Conservation (phyloP, 1,284 basidiomycete genomes). For the Lentinula novae-zelandiae region DNA sequence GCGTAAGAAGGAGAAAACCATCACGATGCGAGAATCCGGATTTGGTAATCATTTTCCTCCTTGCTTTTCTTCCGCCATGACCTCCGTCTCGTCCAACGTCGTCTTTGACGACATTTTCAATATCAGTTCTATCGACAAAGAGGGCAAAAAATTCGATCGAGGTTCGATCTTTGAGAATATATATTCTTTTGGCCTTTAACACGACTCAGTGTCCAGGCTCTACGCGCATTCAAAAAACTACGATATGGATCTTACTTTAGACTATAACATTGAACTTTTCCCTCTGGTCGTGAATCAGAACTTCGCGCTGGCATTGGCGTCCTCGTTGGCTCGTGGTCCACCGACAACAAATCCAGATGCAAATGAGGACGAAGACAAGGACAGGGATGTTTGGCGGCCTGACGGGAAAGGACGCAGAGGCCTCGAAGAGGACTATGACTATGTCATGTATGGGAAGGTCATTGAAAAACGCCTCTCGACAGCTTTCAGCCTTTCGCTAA, state of each 20-base stretch:
- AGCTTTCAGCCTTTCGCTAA: conserved; percentile 10
- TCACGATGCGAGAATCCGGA: background rate
- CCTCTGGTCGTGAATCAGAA: conserved; percentile 66
- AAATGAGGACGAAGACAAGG: conserved; percentile 65
- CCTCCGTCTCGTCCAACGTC: conserved; percentile 64
- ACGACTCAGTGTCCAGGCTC: conserved; percentile 73
- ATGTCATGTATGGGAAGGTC: conserved; percentile 99
- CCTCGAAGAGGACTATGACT: conserved; percentile 95
- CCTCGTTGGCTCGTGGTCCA: conserved; percentile 71
- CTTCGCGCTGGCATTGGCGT: conserved; percentile 85
- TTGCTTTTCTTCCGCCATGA: conserved; percentile 37
- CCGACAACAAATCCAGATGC: conserved; percentile 36
- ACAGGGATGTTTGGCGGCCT: conserved; percentile 82
- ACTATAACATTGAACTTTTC: conserved; percentile 89
- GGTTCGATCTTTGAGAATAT: conserved; percentile 48
- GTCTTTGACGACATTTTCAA: conserved; percentile 91
- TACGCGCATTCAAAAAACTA: conserved; percentile 84
- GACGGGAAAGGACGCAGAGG: conserved; percentile 84
- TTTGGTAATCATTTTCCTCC: background rate
- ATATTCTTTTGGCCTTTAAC: conserved; percentile 10
- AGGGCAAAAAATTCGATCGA: conserved; percentile 97
- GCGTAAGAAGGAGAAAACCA: background rate
- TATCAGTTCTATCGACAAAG: conserved; percentile 81
- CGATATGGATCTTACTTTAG: conserved; percentile 86
- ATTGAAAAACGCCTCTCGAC: conserved; percentile 22